These are phyloP conservation scores for Daedalea quercina DNA, from an alignment of 768 basidiomycete species.

Conservation along the genomic window DNA sequence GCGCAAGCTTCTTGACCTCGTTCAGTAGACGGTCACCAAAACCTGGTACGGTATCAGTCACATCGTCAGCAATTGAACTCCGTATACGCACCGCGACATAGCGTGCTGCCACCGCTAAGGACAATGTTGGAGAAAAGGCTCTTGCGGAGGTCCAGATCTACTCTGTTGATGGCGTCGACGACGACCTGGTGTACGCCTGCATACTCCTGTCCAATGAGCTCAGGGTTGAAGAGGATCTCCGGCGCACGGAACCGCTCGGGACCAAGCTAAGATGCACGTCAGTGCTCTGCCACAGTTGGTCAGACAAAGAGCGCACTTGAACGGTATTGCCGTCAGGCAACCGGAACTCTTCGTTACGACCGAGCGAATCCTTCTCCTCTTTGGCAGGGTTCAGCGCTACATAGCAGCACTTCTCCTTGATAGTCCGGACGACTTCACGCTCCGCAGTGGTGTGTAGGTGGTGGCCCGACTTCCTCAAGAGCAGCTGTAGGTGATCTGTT, in stretches of 20 bases:
- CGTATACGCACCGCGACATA: slow-evolving; percentile 74
- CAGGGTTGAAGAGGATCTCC: slow-evolving; percentile 96
- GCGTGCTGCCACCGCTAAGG: slow-evolving; percentile 91
- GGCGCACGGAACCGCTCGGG: slow-evolving; percentile 94
- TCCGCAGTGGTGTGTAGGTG: slow-evolving; percentile 96
- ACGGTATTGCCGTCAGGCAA: slow-evolving; percentile 94
- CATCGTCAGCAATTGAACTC: background rate
- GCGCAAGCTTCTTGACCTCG: slow-evolving; percentile 92
- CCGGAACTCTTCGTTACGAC: slow-evolving; percentile 80
- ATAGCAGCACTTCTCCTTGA: slow-evolving; percentile 99
- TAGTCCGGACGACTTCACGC: slow-evolving; percentile 91
- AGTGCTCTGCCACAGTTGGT: slow-evolving; percentile 8
- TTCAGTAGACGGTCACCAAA: slow-evolving; percentile 95
- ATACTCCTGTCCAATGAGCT: slow-evolving; percentile 93
- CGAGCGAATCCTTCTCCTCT: slow-evolving; percentile 86
- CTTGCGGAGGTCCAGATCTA: slow-evolving; percentile 94
- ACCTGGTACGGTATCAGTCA: slow-evolving; percentile 36
- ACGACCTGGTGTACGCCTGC: slow-evolving; percentile 97
- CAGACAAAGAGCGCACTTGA: slow-evolving; percentile 47
- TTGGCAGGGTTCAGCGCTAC: slow-evolving; percentile 87
- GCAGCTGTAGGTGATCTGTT: slow-evolving; percentile 90
- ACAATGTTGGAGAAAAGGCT: slow-evolving; percentile 95
- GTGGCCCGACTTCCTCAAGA: slow-evolving; percentile 91
- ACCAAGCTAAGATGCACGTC: slow-evolving; percentile 56
- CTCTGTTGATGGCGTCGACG: slow-evolving; percentile 95